Percentiles rank a stretch among this genome's conserved stretches.
Conservation (phyloP, 768 basidiomycete species). For the Exsudoporus frostii region DNA sequence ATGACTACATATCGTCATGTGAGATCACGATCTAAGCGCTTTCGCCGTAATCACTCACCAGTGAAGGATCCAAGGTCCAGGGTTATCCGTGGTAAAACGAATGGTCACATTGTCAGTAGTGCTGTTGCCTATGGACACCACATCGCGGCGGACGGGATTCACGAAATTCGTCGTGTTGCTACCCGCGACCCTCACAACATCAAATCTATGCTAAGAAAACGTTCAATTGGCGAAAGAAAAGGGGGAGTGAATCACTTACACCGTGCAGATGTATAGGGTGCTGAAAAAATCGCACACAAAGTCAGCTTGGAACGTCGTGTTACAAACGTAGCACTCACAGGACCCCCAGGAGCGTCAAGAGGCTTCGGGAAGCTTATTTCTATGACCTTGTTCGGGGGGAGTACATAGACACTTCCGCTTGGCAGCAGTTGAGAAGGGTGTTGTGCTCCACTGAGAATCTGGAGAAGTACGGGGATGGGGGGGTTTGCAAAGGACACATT, state of each 20-base stretch:
- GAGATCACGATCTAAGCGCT: neutral
- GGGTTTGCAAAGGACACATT: constrained; percentile 36
- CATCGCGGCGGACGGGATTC: constrained; percentile 37
- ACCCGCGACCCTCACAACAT: constrained; percentile 34
- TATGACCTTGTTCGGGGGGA: constrained; percentile 43
- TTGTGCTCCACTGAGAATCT: constrained; percentile 53
- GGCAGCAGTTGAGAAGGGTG: constrained; percentile 48
- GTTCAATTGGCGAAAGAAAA: neutral
- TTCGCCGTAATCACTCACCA: constrained; percentile 23
- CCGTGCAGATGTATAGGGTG: constrained; percentile 44
- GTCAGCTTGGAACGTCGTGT: neutral
- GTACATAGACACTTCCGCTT: constrained; percentile 42
- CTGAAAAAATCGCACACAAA: constrained; percentile 2
- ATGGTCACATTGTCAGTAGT: constrained; percentile 48
- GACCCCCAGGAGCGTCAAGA: constrained; percentile 23
- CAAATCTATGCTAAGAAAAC: constrained; percentile 32
- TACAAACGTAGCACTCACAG: constrained; percentile 20
- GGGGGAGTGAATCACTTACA: constrained; percentile 21
- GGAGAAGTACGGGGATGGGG: constrained; percentile 50
- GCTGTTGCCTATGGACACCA: constrained; percentile 22
- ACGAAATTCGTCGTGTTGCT: constrained; percentile 31
- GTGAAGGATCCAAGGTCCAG: constrained; percentile 59
- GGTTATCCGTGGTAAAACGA: constrained; percentile 62
- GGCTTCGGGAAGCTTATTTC: constrained; percentile 45
- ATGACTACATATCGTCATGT: constrained; percentile 15